Base-by-base conservation (phyloP, 2,329 filamentous ascomycete species). In the Cyphellophora attinorum region DNA sequence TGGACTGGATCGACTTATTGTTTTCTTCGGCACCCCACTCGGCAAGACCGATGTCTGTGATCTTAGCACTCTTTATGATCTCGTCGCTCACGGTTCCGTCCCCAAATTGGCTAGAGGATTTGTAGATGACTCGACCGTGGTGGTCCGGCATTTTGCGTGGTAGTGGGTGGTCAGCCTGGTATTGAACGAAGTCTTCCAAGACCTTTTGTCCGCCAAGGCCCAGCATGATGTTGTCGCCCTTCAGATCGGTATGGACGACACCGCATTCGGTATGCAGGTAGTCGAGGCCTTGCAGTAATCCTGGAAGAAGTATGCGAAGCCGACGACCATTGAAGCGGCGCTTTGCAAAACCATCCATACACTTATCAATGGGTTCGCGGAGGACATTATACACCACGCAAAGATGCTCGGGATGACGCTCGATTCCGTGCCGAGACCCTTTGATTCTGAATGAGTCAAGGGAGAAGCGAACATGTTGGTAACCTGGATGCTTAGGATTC, bases 1-100 rank as follows among this genome's bases (percentile, higher is more conserved):
- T 55, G 38, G 57, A 57, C 54, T 76, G 41, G 59, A 72, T 54
- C 52, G 62, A 44, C 54, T 67, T 50, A 57, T 73, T 45, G 47
- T 59, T 51, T 48, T 54, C 45, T 46, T 58, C 33, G 52, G 57
- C 47, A 16, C 57, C 49, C 46, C 53, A 35, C 41, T 53, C 47
- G 43, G 56, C 56, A n/a, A 48, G 41, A 5, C 56, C 57, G 48
- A 62, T 60, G 44, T 62, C 58, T 45, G 55, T 55, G 25, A 60
- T 47, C 6, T 55, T 45, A 18, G 51, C 51, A 3, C 49, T 49
- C 11, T 49, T 41, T 16, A 48, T 49, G 21, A 42, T 42, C 1
- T 41, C 27, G 10, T 42, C 44, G 0, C 48, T 43, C 8, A 8
- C 15, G 3, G 41, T 34, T 2, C 40, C 37, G 13, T 44, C 42